A percentile compares a stretch with the other conserved stretches of the same genome.
Evolutionary conservation across 441 rosid species (phyloP).

Genomic region (Lepidium campestre): DNA sequence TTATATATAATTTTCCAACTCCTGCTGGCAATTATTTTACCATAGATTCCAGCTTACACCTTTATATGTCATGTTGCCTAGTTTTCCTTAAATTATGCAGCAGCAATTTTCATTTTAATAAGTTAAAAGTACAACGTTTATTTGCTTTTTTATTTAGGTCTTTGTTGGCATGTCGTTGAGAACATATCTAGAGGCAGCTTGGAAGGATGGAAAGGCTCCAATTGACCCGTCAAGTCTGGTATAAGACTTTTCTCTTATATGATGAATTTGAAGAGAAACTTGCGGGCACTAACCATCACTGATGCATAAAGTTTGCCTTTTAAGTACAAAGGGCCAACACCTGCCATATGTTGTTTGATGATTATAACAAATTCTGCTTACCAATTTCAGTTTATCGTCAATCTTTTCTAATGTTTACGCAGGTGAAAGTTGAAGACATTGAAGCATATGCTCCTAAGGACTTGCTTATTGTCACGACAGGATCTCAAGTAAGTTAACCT

Average conservation of each 20-base stretch:
- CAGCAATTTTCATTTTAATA: not conserved
- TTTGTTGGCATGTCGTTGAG: conserved; percentile 96
- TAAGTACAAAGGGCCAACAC: not conserved
- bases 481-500: conserved; percentile 79
- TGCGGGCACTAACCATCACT: not conserved
- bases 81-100: not conserved
- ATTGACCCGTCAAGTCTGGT: conserved; percentile 96
- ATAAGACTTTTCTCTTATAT: conserved; percentile 13
- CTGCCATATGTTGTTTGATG: conserved; percentile 3
- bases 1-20: not conserved
- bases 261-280: not conserved
- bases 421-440: conserved; percentile 94
- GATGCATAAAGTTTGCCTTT: conserved; percentile 1
- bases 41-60: not conserved
- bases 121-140: conserved; percentile 6
- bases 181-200: conserved; percentile 95
- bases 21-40: not conserved
- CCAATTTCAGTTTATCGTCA: conserved; percentile 7
- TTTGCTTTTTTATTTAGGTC: conserved; percentile 42
- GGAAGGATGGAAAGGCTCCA: conserved; percentile 97
- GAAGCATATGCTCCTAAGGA: conserved; percentile 94
- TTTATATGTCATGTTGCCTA: not conserved
- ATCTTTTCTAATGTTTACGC: not conserved
- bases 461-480: conserved; percentile 89
- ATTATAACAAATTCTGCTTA: not conserved